Base-by-base conservation (phyloP, 164 flowering plant genomes). In the Nymphaea colorata region DNA sequence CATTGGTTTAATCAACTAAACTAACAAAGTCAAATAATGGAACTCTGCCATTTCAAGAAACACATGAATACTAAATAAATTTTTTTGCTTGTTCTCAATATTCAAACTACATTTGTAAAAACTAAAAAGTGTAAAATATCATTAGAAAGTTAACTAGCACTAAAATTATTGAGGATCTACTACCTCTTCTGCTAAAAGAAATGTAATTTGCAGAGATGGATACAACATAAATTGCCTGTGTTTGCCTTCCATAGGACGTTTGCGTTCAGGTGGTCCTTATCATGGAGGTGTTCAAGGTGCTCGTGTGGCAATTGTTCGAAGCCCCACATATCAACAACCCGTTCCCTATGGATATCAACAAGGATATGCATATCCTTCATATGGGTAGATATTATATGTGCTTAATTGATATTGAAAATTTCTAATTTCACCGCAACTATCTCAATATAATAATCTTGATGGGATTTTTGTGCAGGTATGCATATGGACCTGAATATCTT, bases 401-500 rank as follows among this genome's bases (percentile, higher is more conserved):
- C 41, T 57, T 59, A 25, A 42, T 67, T 43, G 55, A 42, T 62
- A 41, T 42, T 45, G 44, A 8, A 36, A 11, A 69, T 62, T 68
- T 59, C 36, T 55, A 55, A 10, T 55, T 55, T 10, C 16, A 10
- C 16, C 16, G 12, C 1, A 55, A 55, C 59, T 55, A 25, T 25
- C 36, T 55, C 59, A 55, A 55, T 8, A 16, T 55, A 55, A 55
- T 10, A 55, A 10, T 55, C 16, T 61, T 17, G 3, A 55, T 71
- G 73, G 71, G 66, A 69, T 63, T 67, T 76, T 64, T 60, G 41
- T 85, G 83, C 89, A 94, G 98, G 76, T 88, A 84, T 74, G 71
- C 86, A 57, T 91, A 88, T 81, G 92, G 90, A 70, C 87, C 91
- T 8, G 98, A 91, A 64, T 91, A 89, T 64, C 72, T 78, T 64